Conservation (phyloP, 2,329 filamentous ascomycete genomes). For the Fusarium tanahbumbuense region DNA sequence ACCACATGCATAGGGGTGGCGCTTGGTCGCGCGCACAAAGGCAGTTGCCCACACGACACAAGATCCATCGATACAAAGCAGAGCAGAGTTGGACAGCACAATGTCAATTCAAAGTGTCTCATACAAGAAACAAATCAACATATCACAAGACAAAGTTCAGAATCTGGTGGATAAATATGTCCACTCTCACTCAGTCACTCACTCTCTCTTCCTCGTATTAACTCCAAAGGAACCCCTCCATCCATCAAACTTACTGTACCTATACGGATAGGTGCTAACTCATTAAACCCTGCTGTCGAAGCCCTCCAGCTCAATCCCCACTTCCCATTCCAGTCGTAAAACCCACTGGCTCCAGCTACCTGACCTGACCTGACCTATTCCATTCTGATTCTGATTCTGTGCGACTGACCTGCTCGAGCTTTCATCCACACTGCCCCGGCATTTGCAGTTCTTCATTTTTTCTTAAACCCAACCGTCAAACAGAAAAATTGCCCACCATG, state of each 20-base stretch:
- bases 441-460: conserved; percentile 40
- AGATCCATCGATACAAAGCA: conserved; percentile 1
- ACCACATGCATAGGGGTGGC: conserved; percentile 25
- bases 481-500: conserved; percentile 53
- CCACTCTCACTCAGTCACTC: not conserved
- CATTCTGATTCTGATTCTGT: conserved; percentile 36
- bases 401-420: conserved; percentile 40
- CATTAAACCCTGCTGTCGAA: conserved; percentile 42
- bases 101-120: conserved; percentile 3
- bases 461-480: conserved; percentile 30
- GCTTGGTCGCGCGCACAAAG: conserved; percentile 35
- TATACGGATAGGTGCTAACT: not conserved
- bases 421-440: conserved; percentile 39
- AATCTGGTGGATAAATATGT: not conserved
- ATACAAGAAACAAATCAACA: not conserved
- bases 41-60: conserved; percentile 36
- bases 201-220: not conserved
- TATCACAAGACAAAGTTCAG: not conserved
- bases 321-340: conserved; percentile 40
- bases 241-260: conserved; percentile 16
- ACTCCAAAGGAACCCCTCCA: conserved; percentile 8
- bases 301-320: conserved; percentile 43
- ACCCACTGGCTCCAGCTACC: conserved; percentile 32
- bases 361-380: conserved; percentile 13
- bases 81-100: conserved; percentile 10